Base-by-base conservation (phyloP, 768 basidiomycete genomes). In the Russula foetens region DNA sequence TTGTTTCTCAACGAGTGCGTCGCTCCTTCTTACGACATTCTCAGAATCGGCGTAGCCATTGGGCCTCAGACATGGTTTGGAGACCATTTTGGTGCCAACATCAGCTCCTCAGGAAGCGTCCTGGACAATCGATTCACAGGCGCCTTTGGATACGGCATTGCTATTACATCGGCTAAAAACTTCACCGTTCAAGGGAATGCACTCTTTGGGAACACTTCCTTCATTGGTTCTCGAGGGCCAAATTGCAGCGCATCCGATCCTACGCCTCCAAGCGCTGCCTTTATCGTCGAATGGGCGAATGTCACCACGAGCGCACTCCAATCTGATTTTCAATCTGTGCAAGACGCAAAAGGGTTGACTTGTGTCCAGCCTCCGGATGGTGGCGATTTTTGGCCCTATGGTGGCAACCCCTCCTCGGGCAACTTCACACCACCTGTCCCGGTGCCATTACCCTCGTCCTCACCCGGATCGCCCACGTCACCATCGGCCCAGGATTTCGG, bases 21-120 rank as follows among this genome's bases (percentile, higher is more conserved):
- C 59, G 46, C 53, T 17, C 12, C 35, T 21, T 46, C 57, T 66
- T 33, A 60, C 49, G 23, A 41, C 21, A 28, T 28, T 9, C 19
- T 19, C 51, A 90, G 88, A 70, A 84, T 91, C 67, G 89, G 85
- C n/a, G 84, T 91, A 50, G 89, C 88, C 29, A 79, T 90, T 17
- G 89, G 90, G 9, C 86, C 90, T 9, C 81, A 81, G 12, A 83
- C 82, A 17, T 91, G 89, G 89, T 90, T 89, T 60, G 85, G 83
- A 3, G 72, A 79, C 63, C 67, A 71, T 53, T 86, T 76, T 63
- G 76, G 77, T 59, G 80, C 79, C 57, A 83, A 84, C 60, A 76
- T 81, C 66, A 80, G 75, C 69, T 74, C 69, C 39, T 75, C 76
- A n/a, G 88, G 79, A 7, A 73, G 75, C 6, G 83, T 89, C 23